These are phyloP conservation scores for Prunella vulgaris DNA, from an alignment of 257 asterid genomes.

Conservation along the genomic window DNA sequence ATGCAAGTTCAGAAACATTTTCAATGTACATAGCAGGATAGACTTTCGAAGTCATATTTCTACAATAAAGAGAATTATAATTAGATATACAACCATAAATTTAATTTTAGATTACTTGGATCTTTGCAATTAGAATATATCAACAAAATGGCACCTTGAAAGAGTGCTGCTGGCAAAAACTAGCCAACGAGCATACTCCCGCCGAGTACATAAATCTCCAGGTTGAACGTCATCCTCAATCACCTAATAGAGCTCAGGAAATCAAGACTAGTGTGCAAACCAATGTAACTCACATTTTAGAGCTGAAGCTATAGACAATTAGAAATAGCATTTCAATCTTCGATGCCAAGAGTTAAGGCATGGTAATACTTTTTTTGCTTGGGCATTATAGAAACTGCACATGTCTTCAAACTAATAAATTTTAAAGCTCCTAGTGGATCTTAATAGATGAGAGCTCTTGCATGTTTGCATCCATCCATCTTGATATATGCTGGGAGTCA, in stretches of 20 bases:
- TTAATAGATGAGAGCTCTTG: conserved; percentile 4
- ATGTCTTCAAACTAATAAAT: conserved; percentile 1
- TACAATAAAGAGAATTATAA: conserved; percentile 30
- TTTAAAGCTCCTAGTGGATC: conserved; percentile 9
- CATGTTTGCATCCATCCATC: background rate
- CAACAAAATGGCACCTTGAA: conserved; percentile 56
- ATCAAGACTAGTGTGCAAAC: conserved; percentile 12
- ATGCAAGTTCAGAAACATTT: conserved; percentile 91
- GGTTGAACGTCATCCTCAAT: conserved; percentile 87
- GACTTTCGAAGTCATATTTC: conserved; percentile 82
- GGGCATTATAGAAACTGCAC: background rate
- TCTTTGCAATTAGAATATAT: conserved; percentile 13
- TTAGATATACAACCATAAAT: conserved; percentile 4
- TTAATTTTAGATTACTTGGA: conserved; percentile 1
- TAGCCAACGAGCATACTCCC: conserved; percentile 99
- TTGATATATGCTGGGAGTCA: background rate
- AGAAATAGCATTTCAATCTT: background rate
- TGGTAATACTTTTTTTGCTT: background rate
- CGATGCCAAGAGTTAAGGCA: background rate
- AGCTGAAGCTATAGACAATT: conserved; percentile 5
- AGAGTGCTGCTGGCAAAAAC: conserved; percentile 86
- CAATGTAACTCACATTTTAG: background rate
- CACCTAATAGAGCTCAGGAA: conserved; percentile 43
- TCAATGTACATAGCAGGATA: conserved; percentile 99
- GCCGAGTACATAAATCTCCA: conserved; percentile 93